phyloP scores from a whole-genome alignment of 2,329 filamentous ascomycete species.

The Trichothecium sympodiale region DNA sequence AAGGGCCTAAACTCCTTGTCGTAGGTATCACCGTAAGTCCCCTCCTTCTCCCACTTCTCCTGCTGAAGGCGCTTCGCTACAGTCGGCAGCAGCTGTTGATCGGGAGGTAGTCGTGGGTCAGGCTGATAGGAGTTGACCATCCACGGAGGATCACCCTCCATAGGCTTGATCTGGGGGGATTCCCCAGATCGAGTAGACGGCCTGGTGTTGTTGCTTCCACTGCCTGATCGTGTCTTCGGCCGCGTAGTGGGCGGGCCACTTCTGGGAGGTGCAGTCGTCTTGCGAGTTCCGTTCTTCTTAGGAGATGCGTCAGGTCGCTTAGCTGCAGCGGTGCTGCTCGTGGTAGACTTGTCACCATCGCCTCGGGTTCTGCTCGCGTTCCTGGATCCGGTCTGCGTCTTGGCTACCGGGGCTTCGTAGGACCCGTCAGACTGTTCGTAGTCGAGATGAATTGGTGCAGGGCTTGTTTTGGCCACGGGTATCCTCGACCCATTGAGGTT shows the following conservation, averaged over 20 bases:
- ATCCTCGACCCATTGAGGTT: slow-evolving; percentile 65
- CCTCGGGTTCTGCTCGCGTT: slow-evolving; percentile 53
- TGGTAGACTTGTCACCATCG: slow-evolving; percentile 8
- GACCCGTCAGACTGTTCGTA: slow-evolving; percentile 43
- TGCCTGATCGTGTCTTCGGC: slow-evolving; percentile 51
- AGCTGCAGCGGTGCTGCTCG: slow-evolving; percentile 10
- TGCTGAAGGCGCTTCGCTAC: slow-evolving; percentile 85
- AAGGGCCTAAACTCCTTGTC: slow-evolving; percentile 80
- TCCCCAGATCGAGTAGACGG: slow-evolving; percentile 54
- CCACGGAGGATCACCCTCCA: slow-evolving; percentile 95
- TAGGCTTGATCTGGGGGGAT: slow-evolving; percentile 45
- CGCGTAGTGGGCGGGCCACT: slow-evolving; percentile 31
- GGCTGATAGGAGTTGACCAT: slow-evolving; percentile 90
- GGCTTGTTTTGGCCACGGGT: slow-evolving; percentile 72
- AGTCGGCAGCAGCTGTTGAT: slow-evolving; percentile 90
- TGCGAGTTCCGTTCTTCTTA: slow-evolving; percentile 36
- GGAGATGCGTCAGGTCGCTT: slow-evolving; percentile 42
- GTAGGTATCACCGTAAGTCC: slow-evolving; percentile 74
- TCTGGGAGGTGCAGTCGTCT: slow-evolving; percentile 32
- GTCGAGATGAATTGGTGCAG: slow-evolving; percentile 60
- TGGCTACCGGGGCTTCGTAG: slow-evolving; percentile 48
- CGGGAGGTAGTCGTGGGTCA: slow-evolving; percentile 83
- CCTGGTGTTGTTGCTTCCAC: slow-evolving; percentile 34
- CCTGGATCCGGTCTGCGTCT: slow-evolving; percentile 54
- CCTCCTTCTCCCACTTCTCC: slow-evolving; percentile 90